phyloP scores from a whole-genome alignment of 139 green algal species.

The Micractinium sp. region DNA sequence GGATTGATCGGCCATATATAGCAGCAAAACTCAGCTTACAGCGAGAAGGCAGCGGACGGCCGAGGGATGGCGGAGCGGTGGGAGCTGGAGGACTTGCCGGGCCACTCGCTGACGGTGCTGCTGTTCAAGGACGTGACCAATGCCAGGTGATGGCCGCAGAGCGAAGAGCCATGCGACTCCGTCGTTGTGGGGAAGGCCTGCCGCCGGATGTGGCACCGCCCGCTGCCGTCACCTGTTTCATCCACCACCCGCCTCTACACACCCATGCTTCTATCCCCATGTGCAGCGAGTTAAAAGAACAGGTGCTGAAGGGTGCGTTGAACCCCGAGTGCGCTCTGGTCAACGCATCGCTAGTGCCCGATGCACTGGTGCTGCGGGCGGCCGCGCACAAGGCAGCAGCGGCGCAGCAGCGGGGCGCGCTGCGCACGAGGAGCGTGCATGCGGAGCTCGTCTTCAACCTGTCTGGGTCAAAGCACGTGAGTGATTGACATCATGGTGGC shows the following conservation, averaged over 20 bases:
- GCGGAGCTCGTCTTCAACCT: slow-evolving; percentile 70
- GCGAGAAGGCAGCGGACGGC: background rate
- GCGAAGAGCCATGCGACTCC: background rate
- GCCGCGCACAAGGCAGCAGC: slow-evolving; percentile 53
- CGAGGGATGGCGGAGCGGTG: background rate
- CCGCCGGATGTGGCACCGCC: background rate
- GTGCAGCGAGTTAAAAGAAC: slow-evolving; percentile 50
- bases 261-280: background rate
- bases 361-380: slow-evolving; percentile 54
- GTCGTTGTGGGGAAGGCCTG: background rate
- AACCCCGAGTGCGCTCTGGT: slow-evolving; percentile 48
- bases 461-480: slow-evolving; percentile 65
- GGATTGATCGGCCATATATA: too few relatives aligned
- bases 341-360: slow-evolving; percentile 53
- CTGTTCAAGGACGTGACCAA: slow-evolving; percentile 56
- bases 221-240: background rate
- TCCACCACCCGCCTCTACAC: too few relatives aligned
- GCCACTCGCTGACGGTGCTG: slow-evolving; percentile 28
- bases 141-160: slow-evolving; percentile 21
- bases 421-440: slow-evolving; percentile 59
- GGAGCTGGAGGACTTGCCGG: slow-evolving; percentile 43
- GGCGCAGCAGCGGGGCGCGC: slow-evolving; percentile 4
- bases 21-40: background rate
- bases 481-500: background rate
- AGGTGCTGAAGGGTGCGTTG: slow-evolving; percentile 36